Percentiles rank a stretch among this genome's conserved stretches.
Conservation (phyloP, 2,329 filamentous ascomycete genomes). For the Ophiostoma piceae region DNA sequence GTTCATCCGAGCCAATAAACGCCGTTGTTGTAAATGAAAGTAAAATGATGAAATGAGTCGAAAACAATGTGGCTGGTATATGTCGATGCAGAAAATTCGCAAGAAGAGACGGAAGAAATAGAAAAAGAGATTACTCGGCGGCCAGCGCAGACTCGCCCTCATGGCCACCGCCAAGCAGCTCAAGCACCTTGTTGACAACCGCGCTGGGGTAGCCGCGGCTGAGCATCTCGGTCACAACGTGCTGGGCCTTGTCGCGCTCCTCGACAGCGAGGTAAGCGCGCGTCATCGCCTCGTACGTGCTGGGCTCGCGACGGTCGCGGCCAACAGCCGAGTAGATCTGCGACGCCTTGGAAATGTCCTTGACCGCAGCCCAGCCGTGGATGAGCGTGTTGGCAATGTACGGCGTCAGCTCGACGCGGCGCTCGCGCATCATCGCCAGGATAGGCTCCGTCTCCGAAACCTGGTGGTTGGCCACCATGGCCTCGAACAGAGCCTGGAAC, state of each 20-base stretch:
- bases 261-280: conserved; percentile 83
- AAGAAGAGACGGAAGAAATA: not conserved
- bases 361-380: conserved; percentile 86
- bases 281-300: conserved; percentile 98
- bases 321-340: conserved; percentile 75
- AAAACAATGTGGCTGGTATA: conserved; percentile 12
- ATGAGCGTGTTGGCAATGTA: conserved; percentile 99
- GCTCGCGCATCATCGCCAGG: conserved; percentile 67
- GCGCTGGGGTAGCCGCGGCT: conserved; percentile 84
- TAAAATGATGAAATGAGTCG: conserved; percentile 9
- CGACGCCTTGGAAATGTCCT: conserved; percentile 72
- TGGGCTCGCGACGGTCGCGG: conserved; percentile 78
- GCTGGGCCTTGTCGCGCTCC: conserved; percentile 68
- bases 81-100: conserved; percentile 9
- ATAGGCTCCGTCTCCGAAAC: conserved; percentile 71
- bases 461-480: conserved; percentile 90
- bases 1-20: conserved; percentile 9
- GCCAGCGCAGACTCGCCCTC: conserved; percentile 20
- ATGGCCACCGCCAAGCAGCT: conserved; percentile 61
- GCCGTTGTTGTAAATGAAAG: not conserved
- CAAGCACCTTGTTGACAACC: conserved; percentile 88
- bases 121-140: conserved; percentile 1
- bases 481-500: conserved; percentile 95
- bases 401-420: conserved; percentile 77
- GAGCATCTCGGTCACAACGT: conserved; percentile 83